Base-by-base conservation (phyloP, 495 filamentous ascomycete species). In the Gamarada debralockiae region DNA sequence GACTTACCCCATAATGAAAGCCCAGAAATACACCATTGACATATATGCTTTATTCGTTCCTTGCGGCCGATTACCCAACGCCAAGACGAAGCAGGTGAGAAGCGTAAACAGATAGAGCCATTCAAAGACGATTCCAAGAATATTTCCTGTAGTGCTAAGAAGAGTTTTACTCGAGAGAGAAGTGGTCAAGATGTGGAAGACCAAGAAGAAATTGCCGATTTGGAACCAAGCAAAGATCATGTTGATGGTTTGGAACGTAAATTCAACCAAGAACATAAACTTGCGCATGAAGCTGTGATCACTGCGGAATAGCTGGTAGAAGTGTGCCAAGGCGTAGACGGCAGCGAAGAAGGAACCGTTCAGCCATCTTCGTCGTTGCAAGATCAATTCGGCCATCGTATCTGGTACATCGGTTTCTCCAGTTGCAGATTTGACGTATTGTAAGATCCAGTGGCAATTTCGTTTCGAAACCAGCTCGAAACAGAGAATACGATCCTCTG, bases 221-320 rank as follows among this genome's bases (percentile, higher is more conserved):
- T 89, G 90, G 70, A 99, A 97, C 95, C 95, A 99, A 46, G 95
- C 90, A 60, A 99, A 99, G 61, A 99, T 76, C 89, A 97, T 96
- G 70, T 85, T 92, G 68, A 97, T 75, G 13, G 90, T 91, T 65
- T 97, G 90, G 71, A 96, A 99, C 53, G 85, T 67, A 72, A 97
- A 97, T 65, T 97, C 93, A 48, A 99, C 67, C 56, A 93, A 75
- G 64, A 99, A 86, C 79, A 87, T 87, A 24, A 93, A 69, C 68
- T 97, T 96, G 50, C 95, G 79, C 34, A 95, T 63, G 67, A 91
- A 79, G 41, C 84, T 92, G 65, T 99, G 95, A 65, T 90, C 84
- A 48, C 87, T 93, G 37, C 95, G 82, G 79, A 89, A 93, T 63
- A 99, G 87, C 66, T 96, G 86, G 66, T 92, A 92, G 66, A 92